These are phyloP conservation scores for Candida sojae DNA, from an alignment of 1,139 yeast species.

Conservation along the genomic window DNA sequence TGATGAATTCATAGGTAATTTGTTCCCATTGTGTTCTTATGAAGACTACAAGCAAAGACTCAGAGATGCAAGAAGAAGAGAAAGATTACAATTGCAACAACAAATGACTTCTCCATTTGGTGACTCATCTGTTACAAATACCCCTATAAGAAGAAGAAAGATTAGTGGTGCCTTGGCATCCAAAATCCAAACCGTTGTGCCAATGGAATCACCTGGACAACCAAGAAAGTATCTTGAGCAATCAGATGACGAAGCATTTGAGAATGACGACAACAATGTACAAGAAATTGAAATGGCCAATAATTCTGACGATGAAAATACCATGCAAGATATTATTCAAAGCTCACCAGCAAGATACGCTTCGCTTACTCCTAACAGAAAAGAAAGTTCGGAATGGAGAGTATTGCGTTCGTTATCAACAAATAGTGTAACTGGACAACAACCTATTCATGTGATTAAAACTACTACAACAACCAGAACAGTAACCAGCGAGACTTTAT, in stretches of 20 bases:
- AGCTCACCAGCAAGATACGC: conserved; percentile 27
- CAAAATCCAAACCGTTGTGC: conserved; percentile 75
- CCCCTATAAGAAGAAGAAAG: conserved; percentile 74
- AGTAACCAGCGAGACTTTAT: conserved; percentile 46
- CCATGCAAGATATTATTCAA: conserved; percentile 19
- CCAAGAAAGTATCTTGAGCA: conserved; percentile 71
- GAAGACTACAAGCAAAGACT: conserved; percentile 52
- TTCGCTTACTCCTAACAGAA: conserved; percentile 14
- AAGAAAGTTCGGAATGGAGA: conserved; percentile 32
- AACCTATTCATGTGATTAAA: conserved; percentile 46
- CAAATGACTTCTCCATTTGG: conserved; percentile 31
- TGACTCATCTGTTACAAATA: conserved; percentile 52
- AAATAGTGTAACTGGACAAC: conserved; percentile 27
- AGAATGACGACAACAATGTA: conserved; percentile 9
- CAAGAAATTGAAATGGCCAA: conserved; percentile 27
- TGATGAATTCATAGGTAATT: conserved; percentile 74
- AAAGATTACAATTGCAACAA: conserved; percentile 20
- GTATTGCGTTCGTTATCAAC: conserved; percentile 46
- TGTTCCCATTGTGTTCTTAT: conserved; percentile 66
- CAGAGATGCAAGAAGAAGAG: conserved; percentile 43
- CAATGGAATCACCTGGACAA: conserved; percentile 93
- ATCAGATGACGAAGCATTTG: conserved; percentile 19
- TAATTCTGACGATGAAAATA: conserved; percentile 42
- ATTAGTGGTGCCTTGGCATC: conserved; percentile 71
- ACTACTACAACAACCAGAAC: conserved; percentile 53